Conservation (phyloP, 768 basidiomycete species). For the Amanita pallidorosea region DNA sequence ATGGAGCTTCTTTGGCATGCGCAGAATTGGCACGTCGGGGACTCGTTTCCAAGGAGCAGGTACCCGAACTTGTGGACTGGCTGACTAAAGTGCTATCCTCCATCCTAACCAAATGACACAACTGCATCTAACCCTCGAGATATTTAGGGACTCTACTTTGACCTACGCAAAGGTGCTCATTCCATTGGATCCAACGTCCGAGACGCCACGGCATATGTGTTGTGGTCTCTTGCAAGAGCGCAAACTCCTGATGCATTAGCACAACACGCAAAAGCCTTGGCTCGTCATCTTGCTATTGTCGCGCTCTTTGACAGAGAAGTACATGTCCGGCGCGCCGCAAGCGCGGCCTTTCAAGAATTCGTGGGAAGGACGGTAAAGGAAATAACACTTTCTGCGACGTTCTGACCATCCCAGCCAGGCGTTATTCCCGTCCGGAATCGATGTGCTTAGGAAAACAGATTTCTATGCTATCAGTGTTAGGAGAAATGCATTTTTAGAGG, state of each 20-base stretch:
- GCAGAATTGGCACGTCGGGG: constrained; percentile 88
- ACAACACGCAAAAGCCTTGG: constrained; percentile 55
- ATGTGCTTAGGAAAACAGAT: constrained; percentile 84
- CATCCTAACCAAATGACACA: constrained; percentile 2
- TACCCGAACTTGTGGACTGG: constrained; percentile 67
- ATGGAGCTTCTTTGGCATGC: constrained; percentile 85
- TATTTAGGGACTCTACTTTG: constrained; percentile 78
- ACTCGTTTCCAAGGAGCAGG: constrained; percentile 44
- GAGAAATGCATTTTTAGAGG: constrained; percentile 73
- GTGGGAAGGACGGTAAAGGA: constrained; percentile 81
- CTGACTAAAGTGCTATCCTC: constrained; percentile 52
- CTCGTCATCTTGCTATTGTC: constrained; percentile 63
- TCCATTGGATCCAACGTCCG: constrained; percentile 92
- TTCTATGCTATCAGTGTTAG: constrained; percentile 89
- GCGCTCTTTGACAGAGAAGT: constrained; percentile 90
- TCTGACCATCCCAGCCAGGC: constrained; percentile 36
- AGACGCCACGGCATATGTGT: constrained; percentile 87
- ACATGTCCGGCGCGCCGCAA: constrained; percentile 89
- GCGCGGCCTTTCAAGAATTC: constrained; percentile 95
- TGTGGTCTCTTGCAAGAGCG: constrained; percentile 89
- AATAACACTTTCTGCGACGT: neutral
- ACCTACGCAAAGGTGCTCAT: constrained; percentile 84
- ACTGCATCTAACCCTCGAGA: neutral
- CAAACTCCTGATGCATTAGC: constrained; percentile 47
- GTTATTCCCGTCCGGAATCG: constrained; percentile 89